Conservation (phyloP, 441 rosid species). For the Jatropha podagrica region DNA sequence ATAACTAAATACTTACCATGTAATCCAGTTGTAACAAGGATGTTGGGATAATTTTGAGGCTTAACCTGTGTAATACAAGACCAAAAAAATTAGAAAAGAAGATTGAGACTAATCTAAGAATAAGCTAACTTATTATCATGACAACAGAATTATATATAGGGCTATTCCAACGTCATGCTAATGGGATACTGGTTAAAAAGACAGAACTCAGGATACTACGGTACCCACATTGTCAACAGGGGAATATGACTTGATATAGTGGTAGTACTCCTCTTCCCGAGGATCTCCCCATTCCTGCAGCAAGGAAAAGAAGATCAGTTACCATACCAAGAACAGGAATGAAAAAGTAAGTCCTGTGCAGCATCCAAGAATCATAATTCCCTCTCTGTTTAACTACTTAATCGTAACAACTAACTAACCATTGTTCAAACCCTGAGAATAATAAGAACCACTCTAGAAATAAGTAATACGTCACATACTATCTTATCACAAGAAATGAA, state of each 20-base stretch:
- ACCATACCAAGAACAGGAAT: not conserved
- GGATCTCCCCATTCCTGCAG: constrained; percentile 99
- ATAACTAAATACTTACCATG: constrained; percentile 48
- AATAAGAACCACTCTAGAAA: not conserved
- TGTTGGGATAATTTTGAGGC: constrained; percentile 70
- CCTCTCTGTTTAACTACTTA: not conserved
- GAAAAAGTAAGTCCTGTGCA: not conserved
- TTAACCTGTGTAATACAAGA: constrained; percentile 47
- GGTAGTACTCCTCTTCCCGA: constrained; percentile 76
- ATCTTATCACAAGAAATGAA: not conserved
- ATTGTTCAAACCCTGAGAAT: not conserved
- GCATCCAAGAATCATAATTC: not conserved
- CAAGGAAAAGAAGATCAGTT: constrained; percentile 10
- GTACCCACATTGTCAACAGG: constrained; percentile 83
- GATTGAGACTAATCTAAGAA: not conserved
- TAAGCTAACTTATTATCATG: not conserved
- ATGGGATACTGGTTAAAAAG: not conserved
- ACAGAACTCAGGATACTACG: constrained; percentile 7
- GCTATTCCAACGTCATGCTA: not conserved
- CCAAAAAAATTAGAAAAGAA: not conserved
- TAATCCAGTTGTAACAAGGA: constrained; percentile 83
- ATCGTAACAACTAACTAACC: not conserved
- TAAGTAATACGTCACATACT: not conserved
- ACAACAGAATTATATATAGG: not conserved
- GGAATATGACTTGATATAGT: constrained; percentile 88